Evolutionary conservation across 2,329 filamentous ascomycete species (phyloP), one percentile per base, ranked within the genome.

Genomic region (Colletotrichum cereale): DNA sequence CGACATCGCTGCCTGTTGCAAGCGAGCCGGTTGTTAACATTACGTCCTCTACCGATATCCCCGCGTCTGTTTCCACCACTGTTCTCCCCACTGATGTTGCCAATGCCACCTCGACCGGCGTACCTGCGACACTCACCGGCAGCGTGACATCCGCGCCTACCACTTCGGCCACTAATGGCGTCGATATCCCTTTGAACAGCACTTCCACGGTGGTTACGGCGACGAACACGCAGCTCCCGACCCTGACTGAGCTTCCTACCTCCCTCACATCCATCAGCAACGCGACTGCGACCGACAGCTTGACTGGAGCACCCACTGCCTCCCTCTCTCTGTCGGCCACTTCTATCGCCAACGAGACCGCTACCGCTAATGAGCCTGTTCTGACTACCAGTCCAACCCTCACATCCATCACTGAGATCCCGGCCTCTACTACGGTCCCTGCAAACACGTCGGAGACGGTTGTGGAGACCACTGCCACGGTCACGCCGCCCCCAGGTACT

Each of bases 111-210:
- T 55, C 66, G 8, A 70, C 62, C 16, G 66, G 52, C 11, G n/a
- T 50, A 26, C 61, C 68, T 24, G 69, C 56, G 26, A 65, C 60
- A 3, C 42, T 63, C 18, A 63, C 67, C 3, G 58, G 48, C 38
- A 48, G 67, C 34, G 67, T 55, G 4, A 61, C 71, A 7, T 50
- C 75, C 18, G 74, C 74, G 29, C 86, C 84, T 7, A 84, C 81
- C 75, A 78, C 85, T 72, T 75, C 80, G 44, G 77, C 82, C 5
- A 85, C 82, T 38, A 82, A 81, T 60, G 84, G 85, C 1, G 80
- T 85, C 4, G 71, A 73, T 24, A 67, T 71, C 21, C 58, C 70
- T 3, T 44, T 60, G 34, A 74, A 66, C 50, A 34, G 48, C 10
- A 74, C 71, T 29, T 64, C 60, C 7, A 70, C 70, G 5, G 64